Conservation (phyloP, 1,284 basidiomycete genomes). For the Tilletia setariae region DNA sequence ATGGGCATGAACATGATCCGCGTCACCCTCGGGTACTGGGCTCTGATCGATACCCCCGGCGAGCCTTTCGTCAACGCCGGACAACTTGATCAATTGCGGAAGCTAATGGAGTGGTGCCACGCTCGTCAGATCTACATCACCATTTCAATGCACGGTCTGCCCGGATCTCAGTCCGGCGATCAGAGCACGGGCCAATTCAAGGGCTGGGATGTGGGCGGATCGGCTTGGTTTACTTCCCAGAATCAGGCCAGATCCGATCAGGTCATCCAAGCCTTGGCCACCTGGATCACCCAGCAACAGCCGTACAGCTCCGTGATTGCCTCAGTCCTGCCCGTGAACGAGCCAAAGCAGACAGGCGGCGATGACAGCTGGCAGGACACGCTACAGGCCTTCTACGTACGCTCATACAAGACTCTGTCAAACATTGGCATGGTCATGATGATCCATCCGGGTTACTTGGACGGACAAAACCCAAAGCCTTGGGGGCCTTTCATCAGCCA, state of each 20-base stretch:
- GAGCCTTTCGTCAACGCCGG: conserved; percentile 41
- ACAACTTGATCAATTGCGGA: conserved; percentile 39
- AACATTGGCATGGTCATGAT: conserved; percentile 37
- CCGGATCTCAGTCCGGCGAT: conserved; percentile 56
- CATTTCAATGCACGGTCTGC: conserved; percentile 57
- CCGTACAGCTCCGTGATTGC: conserved; percentile 30
- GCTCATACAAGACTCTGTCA: conserved; percentile 29
- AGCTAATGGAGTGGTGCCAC: conserved; percentile 50
- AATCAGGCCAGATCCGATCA: conserved; percentile 40
- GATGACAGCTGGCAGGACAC: conserved; percentile 1
- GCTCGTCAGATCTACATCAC: conserved; percentile 55
- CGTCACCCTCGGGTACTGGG: conserved; percentile 55
- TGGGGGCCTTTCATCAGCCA: neutral
- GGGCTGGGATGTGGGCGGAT: neutral
- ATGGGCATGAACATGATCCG: conserved; percentile 54
- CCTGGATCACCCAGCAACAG: conserved; percentile 8
- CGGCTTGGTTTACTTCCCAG: conserved; percentile 32
- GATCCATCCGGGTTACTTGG: conserved; percentile 33
- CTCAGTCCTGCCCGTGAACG: conserved; percentile 44
- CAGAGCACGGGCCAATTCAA: conserved; percentile 25
- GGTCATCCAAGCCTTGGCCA: conserved; percentile 11
- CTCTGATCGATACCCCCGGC: conserved; percentile 40
- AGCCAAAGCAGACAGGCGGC: conserved; percentile 26
- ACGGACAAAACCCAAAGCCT: neutral
- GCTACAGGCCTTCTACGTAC: conserved; percentile 34